Base-by-base conservation (phyloP, 331 rosid species). In the Prunus yedoensis region DNA sequence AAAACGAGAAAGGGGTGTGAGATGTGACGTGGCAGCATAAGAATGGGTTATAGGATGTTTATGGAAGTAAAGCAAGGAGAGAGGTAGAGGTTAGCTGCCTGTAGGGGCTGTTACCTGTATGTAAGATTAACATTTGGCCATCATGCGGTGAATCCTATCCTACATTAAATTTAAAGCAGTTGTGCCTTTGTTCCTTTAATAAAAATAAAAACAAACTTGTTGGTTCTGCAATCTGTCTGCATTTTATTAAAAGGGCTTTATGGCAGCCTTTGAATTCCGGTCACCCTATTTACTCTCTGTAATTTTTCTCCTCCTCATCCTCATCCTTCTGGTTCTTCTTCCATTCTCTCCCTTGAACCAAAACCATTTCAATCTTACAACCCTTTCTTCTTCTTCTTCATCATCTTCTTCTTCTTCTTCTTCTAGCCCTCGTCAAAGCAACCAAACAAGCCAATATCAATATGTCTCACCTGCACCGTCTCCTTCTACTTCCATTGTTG, bases 271-370 rank as follows among this genome's bases (percentile, higher is more conserved):
- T 52, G 75, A 70, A 32, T 27, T 62, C 58, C 76, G 73, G 16
- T 72, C 74, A 53, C 78, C 82, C 16, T 72, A 72, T 57, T 21
- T 78, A 14, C 46, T 72, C 68, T 54, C 76, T 20, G 17, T 56
- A 28, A 73, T 28, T 10, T 64, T 72, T 32, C 66, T 78, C 68
- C 43, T 71, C 25, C 82, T 78, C 16, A 32, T 72, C 38, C 71
- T 71, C 23, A 46, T 71, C 2, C 25, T 54, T 46, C 51, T 47
- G 13, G 52, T 47, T 60, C 66, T 8, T 15, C 12, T 74, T 30
- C 70, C 54, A 30, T 79, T 72, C 30, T 79, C 61, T 3, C 69
- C 74, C 43, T 79, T 73, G 2, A 64, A 66, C 73, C 71, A 72
- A 64, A 51, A 4, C 72, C 62, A 59, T 27, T 66, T 76, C 73